These are phyloP conservation scores for Nicotiana noctiflora DNA, from an alignment of 257 asterid genomes.

Conservation along the genomic window DNA sequence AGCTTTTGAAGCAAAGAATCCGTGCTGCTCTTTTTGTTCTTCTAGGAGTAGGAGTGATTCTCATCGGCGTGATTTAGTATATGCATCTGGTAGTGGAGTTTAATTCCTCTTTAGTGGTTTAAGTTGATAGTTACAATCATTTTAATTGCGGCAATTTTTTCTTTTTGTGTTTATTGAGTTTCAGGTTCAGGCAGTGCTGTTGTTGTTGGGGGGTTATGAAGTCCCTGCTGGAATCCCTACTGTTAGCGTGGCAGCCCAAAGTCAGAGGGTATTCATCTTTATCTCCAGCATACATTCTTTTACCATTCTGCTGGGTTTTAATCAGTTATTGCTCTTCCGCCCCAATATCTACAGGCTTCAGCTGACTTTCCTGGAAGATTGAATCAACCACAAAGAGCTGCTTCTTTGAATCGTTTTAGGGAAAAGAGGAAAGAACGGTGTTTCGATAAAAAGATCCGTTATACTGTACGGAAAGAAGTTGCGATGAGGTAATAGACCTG, in stretches of 20 bases:
- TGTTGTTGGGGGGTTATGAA: constrained; percentile 87
- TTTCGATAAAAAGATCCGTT: constrained; percentile 90
- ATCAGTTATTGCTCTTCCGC: constrained; percentile 12
- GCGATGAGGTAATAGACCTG: constrained; percentile 67
- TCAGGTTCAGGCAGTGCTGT: constrained; percentile 88
- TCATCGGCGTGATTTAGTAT: neutral
- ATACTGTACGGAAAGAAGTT: constrained; percentile 95
- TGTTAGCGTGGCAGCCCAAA: constrained; percentile 60
- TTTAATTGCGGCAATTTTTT: neutral
- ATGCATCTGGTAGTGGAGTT: neutral
- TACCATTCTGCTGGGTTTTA: constrained; percentile 7
- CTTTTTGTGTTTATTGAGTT: constrained; percentile 1
- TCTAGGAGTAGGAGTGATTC: neutral
- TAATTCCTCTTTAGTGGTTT: neutral
- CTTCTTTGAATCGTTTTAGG: constrained; percentile 85
- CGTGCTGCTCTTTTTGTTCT: neutral
- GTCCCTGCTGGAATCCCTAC: constrained; percentile 69
- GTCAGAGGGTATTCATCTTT: constrained; percentile 49
- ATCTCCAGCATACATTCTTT: neutral
- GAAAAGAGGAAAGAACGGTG: constrained; percentile 94
- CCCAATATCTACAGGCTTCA: constrained; percentile 37
- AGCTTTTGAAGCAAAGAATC: neutral
- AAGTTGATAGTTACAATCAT: neutral
- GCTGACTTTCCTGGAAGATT: constrained; percentile 68
- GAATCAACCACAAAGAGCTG: constrained; percentile 86